A percentile compares a stretch with the other conserved stretches of the same genome.
Conservation (phyloP, 306 rosid genomes). For the Vigna mungo region DNA sequence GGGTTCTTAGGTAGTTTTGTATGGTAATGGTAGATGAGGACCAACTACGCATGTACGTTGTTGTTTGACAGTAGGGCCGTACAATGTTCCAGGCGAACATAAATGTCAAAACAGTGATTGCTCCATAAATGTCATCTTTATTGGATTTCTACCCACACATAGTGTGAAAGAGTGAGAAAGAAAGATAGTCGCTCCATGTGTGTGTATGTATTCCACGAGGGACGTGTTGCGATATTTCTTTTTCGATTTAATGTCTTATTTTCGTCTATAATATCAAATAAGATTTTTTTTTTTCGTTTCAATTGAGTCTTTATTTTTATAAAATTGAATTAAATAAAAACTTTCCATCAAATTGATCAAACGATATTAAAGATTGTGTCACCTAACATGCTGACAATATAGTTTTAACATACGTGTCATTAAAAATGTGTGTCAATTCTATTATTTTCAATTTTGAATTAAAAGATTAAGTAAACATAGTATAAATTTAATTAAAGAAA, state of each 20-base stretch:
- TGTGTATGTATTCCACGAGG: not conserved
- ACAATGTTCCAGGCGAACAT: constrained; percentile 41
- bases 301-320: too few species aligned
- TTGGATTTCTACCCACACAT: constrained; percentile 53
- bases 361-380: too few species aligned
- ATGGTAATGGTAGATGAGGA: constrained; percentile 34
- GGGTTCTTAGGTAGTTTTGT: constrained; percentile 16
- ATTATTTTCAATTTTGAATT: too few species aligned
- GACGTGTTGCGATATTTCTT: not conserved
- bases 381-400: too few species aligned
- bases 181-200: not conserved
- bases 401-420: too few species aligned
- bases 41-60: constrained; percentile 37
- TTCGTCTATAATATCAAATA: too few species aligned
- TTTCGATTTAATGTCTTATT: not conserved
- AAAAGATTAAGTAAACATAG: too few species aligned
- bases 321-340: too few species aligned
- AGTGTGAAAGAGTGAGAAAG: not conserved
- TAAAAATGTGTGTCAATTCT: too few species aligned
- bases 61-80: constrained; percentile 38
- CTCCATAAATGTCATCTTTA: constrained; percentile 49
- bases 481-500: too few species aligned
- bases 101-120: constrained; percentile 47
- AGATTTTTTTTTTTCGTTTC: too few species aligned
- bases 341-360: too few species aligned